Evolutionary conservation across 202 grass and related monocot genomes (phyloP), one percentile per base, ranked within the genome.

Genomic region (Schoenoplectus triqueter): DNA sequence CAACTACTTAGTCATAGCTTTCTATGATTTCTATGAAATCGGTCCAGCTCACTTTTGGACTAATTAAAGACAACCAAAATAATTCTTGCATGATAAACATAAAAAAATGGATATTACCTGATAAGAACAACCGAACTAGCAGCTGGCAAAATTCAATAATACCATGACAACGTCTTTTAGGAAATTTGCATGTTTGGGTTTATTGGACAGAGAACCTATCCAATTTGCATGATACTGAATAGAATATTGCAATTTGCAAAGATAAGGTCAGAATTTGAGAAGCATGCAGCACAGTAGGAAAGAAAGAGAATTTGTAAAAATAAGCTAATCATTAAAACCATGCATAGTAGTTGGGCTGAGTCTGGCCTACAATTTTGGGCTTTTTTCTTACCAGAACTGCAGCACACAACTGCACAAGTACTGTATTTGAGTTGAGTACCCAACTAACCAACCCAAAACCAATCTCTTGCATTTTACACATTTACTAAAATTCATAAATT

Each of bases 361-460:
- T 78, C 74, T 78, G 69, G 45, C 69, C 69, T 73, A 73, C 74
- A 78, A 78, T 59, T 60, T 59, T 60, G 74, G 74, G 74, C 74
- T 78, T 21, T 78, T 78, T 60, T 78, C 13, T 31, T 60, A 78
- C 22, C 15, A 0, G 7, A 78, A 60, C 21, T 39, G 31, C 21
- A 60, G 31, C 52, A 60, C 31, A 18, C 31, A 31, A 31, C 31
- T 31, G 31, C 31, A 31, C 31, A 17, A 1, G 49, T 54, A 76
- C 50, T 54, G 7, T 2, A 56, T 21, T 76, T 56, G 73, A 39
- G 50, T 76, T 57, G 15, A 21, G 73, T 78, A 78, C 73, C 52
- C 73, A 78, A 78, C 74, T 31, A 60, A 78, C 54, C 54, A 59
- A 78, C 74, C 22, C 52, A 78, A 78, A 78, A 78, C 74, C 74